Evolutionary conservation across 139 green algal genomes (phyloP).

Genomic region (Nannochloris sp.): DNA sequence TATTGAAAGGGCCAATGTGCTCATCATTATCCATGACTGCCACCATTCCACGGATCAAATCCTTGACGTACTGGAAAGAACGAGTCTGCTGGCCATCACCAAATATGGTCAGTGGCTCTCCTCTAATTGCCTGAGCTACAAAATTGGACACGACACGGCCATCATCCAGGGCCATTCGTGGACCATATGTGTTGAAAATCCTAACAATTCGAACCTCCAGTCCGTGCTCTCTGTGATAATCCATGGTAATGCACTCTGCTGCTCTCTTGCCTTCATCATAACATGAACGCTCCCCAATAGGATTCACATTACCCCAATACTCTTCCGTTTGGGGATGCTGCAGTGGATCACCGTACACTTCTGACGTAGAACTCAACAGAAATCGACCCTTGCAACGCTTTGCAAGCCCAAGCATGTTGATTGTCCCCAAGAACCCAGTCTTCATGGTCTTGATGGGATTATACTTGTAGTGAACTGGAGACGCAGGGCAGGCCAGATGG

Average conservation of each 20-base stretch:
- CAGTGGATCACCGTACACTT: slow-evolving; percentile 98
- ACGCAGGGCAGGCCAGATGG: slow-evolving; percentile 97
- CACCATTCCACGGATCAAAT: slow-evolving; percentile 79
- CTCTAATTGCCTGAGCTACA: slow-evolving; percentile 76
- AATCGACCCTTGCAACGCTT: slow-evolving; percentile 90
- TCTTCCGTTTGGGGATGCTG: slow-evolving; percentile 95
- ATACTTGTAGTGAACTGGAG: slow-evolving; percentile 99
- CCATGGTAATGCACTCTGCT: slow-evolving; percentile 93
- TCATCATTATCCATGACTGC: slow-evolving; percentile 77
- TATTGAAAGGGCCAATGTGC: slow-evolving; percentile 94
- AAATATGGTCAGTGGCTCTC: slow-evolving; percentile 86
- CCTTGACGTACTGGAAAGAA: slow-evolving; percentile 93
- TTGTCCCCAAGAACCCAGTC: slow-evolving; percentile 92
- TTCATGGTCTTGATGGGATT: slow-evolving; percentile 99
- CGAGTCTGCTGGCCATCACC: slow-evolving; percentile 93
- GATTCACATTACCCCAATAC: slow-evolving; percentile 99
- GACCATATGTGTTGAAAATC: slow-evolving; percentile 99
- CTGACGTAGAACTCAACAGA: slow-evolving; percentile 84
- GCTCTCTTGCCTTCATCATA: slow-evolving; percentile 99
- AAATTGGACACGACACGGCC: slow-evolving; percentile 98
- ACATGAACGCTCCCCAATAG: slow-evolving; percentile 91
- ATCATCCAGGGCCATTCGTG: slow-evolving; percentile 97
- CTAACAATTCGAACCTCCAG: slow-evolving; percentile 85
- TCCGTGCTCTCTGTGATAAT: slow-evolving; percentile 89
- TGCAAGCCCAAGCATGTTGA: slow-evolving; percentile 99